Evolutionary conservation across 768 basidiomycete species (phyloP), one percentile per base, ranked within the genome.

Genomic region (Crassisporium funariophilum): DNA sequence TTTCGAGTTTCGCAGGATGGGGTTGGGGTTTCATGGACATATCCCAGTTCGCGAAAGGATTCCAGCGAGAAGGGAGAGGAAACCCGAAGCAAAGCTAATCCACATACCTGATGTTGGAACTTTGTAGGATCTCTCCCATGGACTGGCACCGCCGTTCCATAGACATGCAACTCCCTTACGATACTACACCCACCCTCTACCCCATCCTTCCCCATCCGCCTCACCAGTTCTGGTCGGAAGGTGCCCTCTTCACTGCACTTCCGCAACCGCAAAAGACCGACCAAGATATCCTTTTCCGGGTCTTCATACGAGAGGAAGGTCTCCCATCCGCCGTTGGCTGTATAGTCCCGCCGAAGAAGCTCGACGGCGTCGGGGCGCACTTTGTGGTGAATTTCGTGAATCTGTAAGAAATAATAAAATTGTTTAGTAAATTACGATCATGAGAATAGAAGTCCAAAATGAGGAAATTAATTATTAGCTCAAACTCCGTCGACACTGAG

Each of bases 221-320:
- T 76, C 35, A 93, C 78, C 20, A 99, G 78, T 71, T 99, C 97
- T 19, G 92, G 90, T 39, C 97, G 78, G 74, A 95, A 99, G 2
- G 95, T 98, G 2, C 95, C 95, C 52, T 98, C 95, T 46, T 95
- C 91, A 1, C 93, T 95, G 62, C 97, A 98, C 64, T 95, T 98
- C 40, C 97, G 77, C 58, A 99, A 71, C 23, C 97, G 82, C 29
- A 99, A 76, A 21, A 99, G 71, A 16, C 97, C 97, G 50, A 99
- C 84, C 35, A 99, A 83, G 65, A 99, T 98, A 60, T 99, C 97
- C 44, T 82, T 83, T 67, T 94, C 93, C 5, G 97, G 95, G 65
- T 99, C 97, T 70, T 99, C 97, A 63, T 98, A 99, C 21, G 95
- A 95, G 4, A 99, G 72, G 80, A 99, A 99, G 1, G 97, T 98